phyloP scores from a whole-genome alignment of 805 yeast species.

The Candida adriatica region DNA sequence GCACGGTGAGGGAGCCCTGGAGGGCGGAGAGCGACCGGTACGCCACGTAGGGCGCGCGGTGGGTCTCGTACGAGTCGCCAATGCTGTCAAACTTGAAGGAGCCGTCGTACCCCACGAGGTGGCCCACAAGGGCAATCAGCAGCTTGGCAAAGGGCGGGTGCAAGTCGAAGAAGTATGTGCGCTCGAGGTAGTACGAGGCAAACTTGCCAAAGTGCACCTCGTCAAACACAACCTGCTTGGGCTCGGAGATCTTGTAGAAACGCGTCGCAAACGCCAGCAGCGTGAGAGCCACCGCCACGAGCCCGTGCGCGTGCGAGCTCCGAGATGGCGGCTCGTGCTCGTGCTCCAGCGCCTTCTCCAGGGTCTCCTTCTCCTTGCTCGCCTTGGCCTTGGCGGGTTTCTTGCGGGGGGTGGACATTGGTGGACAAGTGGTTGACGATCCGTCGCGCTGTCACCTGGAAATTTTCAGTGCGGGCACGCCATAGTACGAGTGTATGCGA shows the following conservation, averaged over 20 bases:
- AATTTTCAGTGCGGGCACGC: too few species aligned
- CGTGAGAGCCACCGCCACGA: conserved; percentile 57
- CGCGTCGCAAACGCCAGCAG: conserved; percentile 58
- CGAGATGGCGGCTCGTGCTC: background rate
- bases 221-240: conserved; percentile 76
- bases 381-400: too few species aligned
- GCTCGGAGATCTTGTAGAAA: conserved; percentile 54
- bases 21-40: conserved; percentile 73
- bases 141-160: conserved; percentile 98
- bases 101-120: conserved; percentile 87
- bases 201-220: conserved; percentile 86
- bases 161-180: conserved; percentile 90
- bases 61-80: conserved; percentile 72
- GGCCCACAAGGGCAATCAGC: conserved; percentile 85
- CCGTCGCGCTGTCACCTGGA: too few species aligned
- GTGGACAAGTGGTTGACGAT: too few species aligned
- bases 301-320: too few species aligned
- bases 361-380: background rate
- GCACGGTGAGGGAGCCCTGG: conserved; percentile 78
- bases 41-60: conserved; percentile 82
- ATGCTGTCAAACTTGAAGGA: conserved; percentile 83
- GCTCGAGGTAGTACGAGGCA: conserved; percentile 77
- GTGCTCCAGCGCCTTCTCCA: background rate
- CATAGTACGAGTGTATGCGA: too few species aligned
- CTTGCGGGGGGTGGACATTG: conserved; percentile 13